phyloP scores from a whole-genome alignment of 2,329 filamentous ascomycete species.

The Aspergillus alliaceus region DNA sequence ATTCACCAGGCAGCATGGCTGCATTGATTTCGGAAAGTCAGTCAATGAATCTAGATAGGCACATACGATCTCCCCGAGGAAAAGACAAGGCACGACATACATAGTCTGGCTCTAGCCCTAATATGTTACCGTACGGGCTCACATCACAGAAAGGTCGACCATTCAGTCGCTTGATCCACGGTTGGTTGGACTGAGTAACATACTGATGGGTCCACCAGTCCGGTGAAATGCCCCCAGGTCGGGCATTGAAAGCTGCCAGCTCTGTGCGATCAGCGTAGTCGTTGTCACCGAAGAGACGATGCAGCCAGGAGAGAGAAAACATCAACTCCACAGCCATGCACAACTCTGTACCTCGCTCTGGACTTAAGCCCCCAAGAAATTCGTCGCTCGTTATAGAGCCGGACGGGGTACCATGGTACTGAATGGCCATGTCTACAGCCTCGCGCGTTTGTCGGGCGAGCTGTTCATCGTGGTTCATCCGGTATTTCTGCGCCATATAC shows the following conservation, averaged over 20 bases:
- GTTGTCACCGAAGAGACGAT: constrained; percentile 48
- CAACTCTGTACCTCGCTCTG: constrained; percentile 48
- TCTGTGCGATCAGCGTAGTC: constrained; percentile 55
- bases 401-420: constrained; percentile 50
- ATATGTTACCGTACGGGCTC: constrained; percentile 47
- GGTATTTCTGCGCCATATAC: constrained; percentile 45
- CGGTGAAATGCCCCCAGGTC: constrained; percentile 52
- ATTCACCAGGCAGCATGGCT: constrained; percentile 59
- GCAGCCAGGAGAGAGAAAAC: constrained; percentile 54
- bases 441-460: constrained; percentile 41
- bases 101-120: constrained; percentile 54
- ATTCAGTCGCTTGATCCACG: constrained; percentile 46
- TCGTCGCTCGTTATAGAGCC: constrained; percentile 55
- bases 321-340: constrained; percentile 55
- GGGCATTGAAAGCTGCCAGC: constrained; percentile 55
- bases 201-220: constrained; percentile 61
- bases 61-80: not conserved
- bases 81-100: not conserved
- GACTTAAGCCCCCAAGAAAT: constrained; percentile 46
- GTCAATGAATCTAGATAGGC: not conserved
- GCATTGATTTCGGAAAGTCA: not conserved
- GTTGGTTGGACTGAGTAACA: constrained; percentile 55
- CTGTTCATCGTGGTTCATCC: constrained; percentile 47
- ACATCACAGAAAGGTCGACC: constrained; percentile 52
- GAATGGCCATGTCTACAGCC: constrained; percentile 50